Evolutionary conservation across 2,329 filamentous ascomycete genomes (phyloP), one percentile per base, ranked within the genome.

Genomic region (Colletotrichum destructivum): DNA sequence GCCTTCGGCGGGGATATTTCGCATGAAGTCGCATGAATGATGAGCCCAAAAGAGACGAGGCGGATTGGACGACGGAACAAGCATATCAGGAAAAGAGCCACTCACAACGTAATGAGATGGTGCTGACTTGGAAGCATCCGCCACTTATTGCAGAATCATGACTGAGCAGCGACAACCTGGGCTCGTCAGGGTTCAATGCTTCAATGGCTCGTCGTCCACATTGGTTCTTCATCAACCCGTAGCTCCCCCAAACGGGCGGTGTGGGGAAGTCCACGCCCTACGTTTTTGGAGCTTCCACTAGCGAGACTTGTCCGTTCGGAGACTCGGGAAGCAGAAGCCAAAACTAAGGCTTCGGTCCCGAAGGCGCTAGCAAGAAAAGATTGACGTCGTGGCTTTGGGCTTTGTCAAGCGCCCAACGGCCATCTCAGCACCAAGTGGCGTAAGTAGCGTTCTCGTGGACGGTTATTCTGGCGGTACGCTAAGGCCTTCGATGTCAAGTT

Each of bases 21-120:
- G 57, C 65, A 63, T 69, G 35, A 57, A 55, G 42, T n/a, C 40
- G 64, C 69, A 71, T 71, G 57, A 69, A 69, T 38, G 47, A 69
- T 40, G 52, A 23, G 23, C 49, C 40, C 54, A 38, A 52, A 35
- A 44, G n/a, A 23, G 38, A 44, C 13, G 47, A 49, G 38, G 35
- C 38, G 57, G 51, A 67, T 57, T 62, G 51, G 56, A 55, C 55
- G 55, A 67, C 42, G 46, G 52, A 66, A 44, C 64, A 62, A 44
- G 40, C 49, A 62, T 38, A 67, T 67, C 51, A 49, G 23, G 55
- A 67, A 15, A 56, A 67, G 56, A 49, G n/a, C 21, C 68, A 18
- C 16, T 18, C 13, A 23, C 52, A 18, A 54, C 62, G 35, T 61
- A 51, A 57, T 38, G 49, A 67, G 35, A 67, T n/a, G 31, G n/a